Percentiles rank a stretch among this genome's conserved stretches.
Conservation (phyloP, 371 early-diverging fungal genomes). For the Umbelopsis sp. region DNA sequence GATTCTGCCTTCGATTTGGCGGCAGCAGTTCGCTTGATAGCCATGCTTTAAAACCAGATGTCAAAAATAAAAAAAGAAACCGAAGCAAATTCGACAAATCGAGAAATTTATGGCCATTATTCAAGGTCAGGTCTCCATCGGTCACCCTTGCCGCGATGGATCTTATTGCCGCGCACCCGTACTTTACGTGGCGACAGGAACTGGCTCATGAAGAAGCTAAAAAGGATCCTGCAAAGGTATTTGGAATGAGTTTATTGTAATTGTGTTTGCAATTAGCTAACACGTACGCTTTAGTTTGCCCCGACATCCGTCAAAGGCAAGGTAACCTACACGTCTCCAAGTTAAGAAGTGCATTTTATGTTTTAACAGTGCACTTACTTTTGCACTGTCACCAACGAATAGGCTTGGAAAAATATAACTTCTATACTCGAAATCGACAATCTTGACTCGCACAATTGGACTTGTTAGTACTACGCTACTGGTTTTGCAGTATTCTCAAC, state of each 20-base stretch:
- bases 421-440: conserved; percentile 15
- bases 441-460: conserved; percentile 9
- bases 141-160: neutral
- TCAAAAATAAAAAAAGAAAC: neutral
- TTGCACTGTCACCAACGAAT: too few relatives aligned
- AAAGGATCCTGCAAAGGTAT: conserved; percentile 6
- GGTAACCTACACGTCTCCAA: neutral
- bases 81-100: neutral
- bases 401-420: conserved; percentile 11
- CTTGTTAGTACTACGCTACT: neutral
- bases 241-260: neutral
- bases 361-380: too few relatives aligned
- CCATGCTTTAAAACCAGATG: neutral
- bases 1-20: conserved; percentile 2
- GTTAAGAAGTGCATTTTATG: neutral
- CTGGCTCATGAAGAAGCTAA: conserved; percentile 3
- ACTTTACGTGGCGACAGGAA: conserved; percentile 13
- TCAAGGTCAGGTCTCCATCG: conserved; percentile 11
- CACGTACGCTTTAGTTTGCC: neutral
- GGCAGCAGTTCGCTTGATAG: neutral
- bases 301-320: conserved; percentile 16
- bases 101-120: neutral
- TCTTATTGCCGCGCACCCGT: conserved; percentile 14
- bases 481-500: neutral
- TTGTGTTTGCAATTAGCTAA: neutral